Conservation (phyloP, 768 basidiomycete species). For the Boletus rubescentipes region DNA sequence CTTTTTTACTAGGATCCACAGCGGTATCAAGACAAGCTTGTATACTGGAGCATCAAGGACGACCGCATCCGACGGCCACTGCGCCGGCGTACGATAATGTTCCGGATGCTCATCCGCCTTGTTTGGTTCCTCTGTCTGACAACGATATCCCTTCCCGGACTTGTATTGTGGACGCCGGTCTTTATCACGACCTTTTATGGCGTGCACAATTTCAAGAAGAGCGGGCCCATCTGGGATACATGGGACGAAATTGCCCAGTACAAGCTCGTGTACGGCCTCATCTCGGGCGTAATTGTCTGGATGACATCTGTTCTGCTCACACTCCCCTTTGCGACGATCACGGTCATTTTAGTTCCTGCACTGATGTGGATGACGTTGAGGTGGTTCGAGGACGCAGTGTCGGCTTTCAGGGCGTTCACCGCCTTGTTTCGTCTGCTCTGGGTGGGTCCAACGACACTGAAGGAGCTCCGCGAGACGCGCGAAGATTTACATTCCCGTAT, state of each 20-base stretch:
- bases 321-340: conserved; percentile 58
- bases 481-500: conserved; percentile 61
- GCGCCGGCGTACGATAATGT: conserved; percentile 50
- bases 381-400: conserved; percentile 83
- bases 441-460: conserved; percentile 58
- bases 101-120: conserved; percentile 65
- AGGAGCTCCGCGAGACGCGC: conserved; percentile 52
- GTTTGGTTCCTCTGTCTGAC: conserved; percentile 63
- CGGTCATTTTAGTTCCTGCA: conserved; percentile 59
- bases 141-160: conserved; percentile 68
- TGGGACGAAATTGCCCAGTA: conserved; percentile 91
- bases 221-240: conserved; percentile 80
- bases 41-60: conserved; percentile 73
- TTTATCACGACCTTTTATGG: conserved; percentile 69
- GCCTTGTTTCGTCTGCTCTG: conserved; percentile 60
- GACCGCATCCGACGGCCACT: conserved; percentile 77
- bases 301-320: conserved; percentile 51
- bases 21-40: conserved; percentile 75
- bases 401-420: conserved; percentile 72
- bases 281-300: conserved; percentile 74
- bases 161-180: conserved; percentile 80
- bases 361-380: conserved; percentile 90
- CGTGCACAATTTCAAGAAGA: conserved; percentile 75
- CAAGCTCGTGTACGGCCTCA: conserved; percentile 80
- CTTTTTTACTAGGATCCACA: conserved; percentile 27